Evolutionary conservation across 2,329 filamentous ascomycete species (phyloP).

Genomic region (Monosporascus sp.): DNA sequence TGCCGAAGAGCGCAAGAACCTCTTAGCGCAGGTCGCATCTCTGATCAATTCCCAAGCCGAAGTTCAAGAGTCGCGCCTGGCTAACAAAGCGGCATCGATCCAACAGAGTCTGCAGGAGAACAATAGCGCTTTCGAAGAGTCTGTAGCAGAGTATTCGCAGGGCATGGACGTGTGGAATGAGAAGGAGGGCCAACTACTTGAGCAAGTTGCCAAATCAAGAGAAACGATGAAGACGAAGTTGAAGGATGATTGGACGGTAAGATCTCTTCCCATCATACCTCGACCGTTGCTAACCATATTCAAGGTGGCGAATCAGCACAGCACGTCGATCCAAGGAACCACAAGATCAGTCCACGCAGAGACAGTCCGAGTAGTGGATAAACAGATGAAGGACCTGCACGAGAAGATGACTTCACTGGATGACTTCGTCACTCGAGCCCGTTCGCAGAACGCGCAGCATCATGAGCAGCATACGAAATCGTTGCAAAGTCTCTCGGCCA

Average conservation of each 20-base stretch:
- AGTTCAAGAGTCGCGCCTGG: conserved; percentile 65
- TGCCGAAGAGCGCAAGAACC: conserved; percentile 64
- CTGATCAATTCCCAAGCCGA: conserved; percentile 72
- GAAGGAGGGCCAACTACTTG: conserved; percentile 63
- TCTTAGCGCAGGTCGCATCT: conserved; percentile 72
- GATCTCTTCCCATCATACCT: conserved; percentile 35
- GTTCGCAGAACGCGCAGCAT: conserved; percentile 72
- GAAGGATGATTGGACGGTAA: conserved; percentile 78
- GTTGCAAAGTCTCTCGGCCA: conserved; percentile 58
- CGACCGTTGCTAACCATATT: conserved; percentile 16
- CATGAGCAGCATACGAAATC: conserved; percentile 64
- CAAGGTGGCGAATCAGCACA: conserved; percentile 71
- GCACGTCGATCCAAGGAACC: conserved; percentile 74
- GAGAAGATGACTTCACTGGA: conserved; percentile 87
- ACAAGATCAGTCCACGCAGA: conserved; percentile 86
- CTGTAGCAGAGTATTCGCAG: conserved; percentile 59
- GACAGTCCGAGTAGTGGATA: conserved; percentile 82
- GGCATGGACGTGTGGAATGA: conserved; percentile 71
- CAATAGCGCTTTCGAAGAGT: conserved; percentile 58
- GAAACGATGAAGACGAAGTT: conserved; percentile 76
- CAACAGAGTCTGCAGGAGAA: conserved; percentile 61
- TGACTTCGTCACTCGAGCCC: conserved; percentile 79
- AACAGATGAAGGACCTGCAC: conserved; percentile 81
- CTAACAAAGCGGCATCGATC: conserved; percentile 55
- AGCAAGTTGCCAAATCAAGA: conserved; percentile 65